phyloP scores from a whole-genome alignment of 2,329 filamentous ascomycete genomes.

The Sphaerulina vaccinii region DNA sequence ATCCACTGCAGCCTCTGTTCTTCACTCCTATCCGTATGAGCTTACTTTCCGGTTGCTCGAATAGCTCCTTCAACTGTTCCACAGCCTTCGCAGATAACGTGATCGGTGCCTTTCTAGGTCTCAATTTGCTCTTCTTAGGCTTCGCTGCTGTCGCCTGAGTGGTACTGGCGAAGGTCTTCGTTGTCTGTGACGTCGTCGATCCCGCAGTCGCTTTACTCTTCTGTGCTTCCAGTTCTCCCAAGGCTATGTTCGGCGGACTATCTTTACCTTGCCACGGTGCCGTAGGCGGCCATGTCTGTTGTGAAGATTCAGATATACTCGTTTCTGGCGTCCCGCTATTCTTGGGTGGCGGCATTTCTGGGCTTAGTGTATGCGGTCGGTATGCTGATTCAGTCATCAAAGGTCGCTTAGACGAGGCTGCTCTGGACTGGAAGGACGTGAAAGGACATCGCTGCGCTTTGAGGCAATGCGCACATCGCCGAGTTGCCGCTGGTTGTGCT shows the following conservation, averaged over 20 bases:
- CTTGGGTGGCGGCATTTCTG: slow-evolving; percentile 58
- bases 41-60: slow-evolving; percentile 85
- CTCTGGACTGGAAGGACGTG: slow-evolving; percentile 41
- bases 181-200: slow-evolving; percentile 30
- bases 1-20: slow-evolving; percentile 88
- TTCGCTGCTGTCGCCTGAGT: slow-evolving; percentile 47
- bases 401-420: slow-evolving; percentile 56
- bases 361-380: slow-evolving; percentile 58
- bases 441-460: slow-evolving; percentile 43
- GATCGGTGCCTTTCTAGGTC: slow-evolving; percentile 87
- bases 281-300: slow-evolving; percentile 49
- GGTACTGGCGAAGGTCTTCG: slow-evolving; percentile 31
- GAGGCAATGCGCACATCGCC: slow-evolving; percentile 46
- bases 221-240: slow-evolving; percentile 66
- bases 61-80: slow-evolving; percentile 70
- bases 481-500: slow-evolving; percentile 31
- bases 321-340: slow-evolving; percentile 60
- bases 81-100: slow-evolving; percentile 78
- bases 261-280: slow-evolving; percentile 44
- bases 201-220: slow-evolving; percentile 52
- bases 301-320: slow-evolving; percentile 57
- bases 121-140: slow-evolving; percentile 65
- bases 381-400: slow-evolving; percentile 67
- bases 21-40: slow-evolving; percentile 91
- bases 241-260: slow-evolving; percentile 44